phyloP scores from a whole-genome alignment of 345 rosid genomes.

The Arabis alpina region DNA sequence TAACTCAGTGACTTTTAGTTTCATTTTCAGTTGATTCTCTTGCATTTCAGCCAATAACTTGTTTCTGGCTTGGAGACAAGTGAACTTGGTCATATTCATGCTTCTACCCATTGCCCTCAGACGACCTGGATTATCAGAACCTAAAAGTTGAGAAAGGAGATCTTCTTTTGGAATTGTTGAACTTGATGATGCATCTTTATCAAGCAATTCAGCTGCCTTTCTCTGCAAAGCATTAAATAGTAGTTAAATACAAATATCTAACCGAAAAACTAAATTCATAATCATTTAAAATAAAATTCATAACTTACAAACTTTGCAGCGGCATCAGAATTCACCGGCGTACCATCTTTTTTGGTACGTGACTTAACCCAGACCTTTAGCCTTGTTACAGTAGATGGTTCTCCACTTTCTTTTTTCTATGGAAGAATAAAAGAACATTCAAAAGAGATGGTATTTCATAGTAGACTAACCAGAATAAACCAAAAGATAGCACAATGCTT shows the following conservation, averaged over 20 bases:
- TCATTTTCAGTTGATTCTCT: neutral
- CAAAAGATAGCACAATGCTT: neutral
- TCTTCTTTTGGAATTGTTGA: neutral
- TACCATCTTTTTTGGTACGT: neutral
- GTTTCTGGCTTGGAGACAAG: slow-evolving; percentile 4
- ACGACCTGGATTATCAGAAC: neutral
- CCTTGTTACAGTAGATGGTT: neutral
- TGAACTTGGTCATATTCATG: slow-evolving; percentile 4
- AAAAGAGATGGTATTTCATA: too few relatives aligned
- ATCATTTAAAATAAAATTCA: too few relatives aligned
- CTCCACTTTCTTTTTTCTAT: neutral
- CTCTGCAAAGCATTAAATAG: neutral
- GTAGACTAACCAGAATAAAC: too few relatives aligned
- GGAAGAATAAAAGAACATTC: too few relatives aligned
- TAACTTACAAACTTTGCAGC: neutral
- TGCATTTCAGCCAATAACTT: slow-evolving; percentile 1
- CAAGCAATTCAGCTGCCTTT: neutral
- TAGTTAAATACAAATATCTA: too few relatives aligned
- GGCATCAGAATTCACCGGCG: neutral
- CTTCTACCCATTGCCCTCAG: slow-evolving; percentile 9
- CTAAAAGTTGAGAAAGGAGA: neutral
- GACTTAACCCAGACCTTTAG: neutral
- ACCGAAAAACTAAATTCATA: too few relatives aligned
- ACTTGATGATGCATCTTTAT: neutral
- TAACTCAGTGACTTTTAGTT: neutral